Conservation (phyloP, 208 protist genomes). For the Wallacemonas collosoma region DNA sequence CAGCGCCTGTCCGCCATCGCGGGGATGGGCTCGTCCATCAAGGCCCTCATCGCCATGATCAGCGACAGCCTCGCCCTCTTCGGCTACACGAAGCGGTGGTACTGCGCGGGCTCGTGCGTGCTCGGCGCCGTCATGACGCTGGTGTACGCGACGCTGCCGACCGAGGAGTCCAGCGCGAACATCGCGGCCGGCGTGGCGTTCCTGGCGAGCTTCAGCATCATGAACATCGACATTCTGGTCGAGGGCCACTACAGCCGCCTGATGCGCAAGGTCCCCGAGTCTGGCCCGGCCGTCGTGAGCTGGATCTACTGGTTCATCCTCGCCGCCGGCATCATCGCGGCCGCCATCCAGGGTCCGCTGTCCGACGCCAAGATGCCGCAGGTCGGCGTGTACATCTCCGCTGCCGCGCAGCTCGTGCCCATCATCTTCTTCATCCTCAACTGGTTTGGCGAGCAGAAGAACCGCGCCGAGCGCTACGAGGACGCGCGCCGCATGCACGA, state of each 20-base stretch:
- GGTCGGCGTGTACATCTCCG: slow-evolving; percentile 57
- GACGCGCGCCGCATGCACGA: slow-evolving; percentile 39
- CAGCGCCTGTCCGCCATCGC: slow-evolving; percentile 46
- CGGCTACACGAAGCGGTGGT: slow-evolving; percentile 43
- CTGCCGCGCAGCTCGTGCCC: slow-evolving; percentile 52
- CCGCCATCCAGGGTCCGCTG: slow-evolving; percentile 50
- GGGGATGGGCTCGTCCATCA: slow-evolving; percentile 49
- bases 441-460: slow-evolving; percentile 66
- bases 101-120: slow-evolving; percentile 41
- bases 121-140: slow-evolving; percentile 39
- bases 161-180: slow-evolving; percentile 28
- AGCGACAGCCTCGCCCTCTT: slow-evolving; percentile 38
- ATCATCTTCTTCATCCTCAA: slow-evolving; percentile 60
- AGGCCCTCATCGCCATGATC: slow-evolving; percentile 36
- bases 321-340: slow-evolving; percentile 38
- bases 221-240: slow-evolving; percentile 70
- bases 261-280: slow-evolving; percentile 44
- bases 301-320: slow-evolving; percentile 67
- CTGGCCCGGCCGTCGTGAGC: slow-evolving; percentile 52
- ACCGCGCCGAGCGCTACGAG: slow-evolving; percentile 48
- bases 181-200: slow-evolving; percentile 46
- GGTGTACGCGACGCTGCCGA: slow-evolving; percentile 49
- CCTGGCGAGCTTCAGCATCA: slow-evolving; percentile 47
- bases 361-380: slow-evolving; percentile 40
- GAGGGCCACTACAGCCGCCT: slow-evolving; percentile 77